Conservation (phyloP, 2,329 filamentous ascomycete species). For the Trichophyton rubrum region DNA sequence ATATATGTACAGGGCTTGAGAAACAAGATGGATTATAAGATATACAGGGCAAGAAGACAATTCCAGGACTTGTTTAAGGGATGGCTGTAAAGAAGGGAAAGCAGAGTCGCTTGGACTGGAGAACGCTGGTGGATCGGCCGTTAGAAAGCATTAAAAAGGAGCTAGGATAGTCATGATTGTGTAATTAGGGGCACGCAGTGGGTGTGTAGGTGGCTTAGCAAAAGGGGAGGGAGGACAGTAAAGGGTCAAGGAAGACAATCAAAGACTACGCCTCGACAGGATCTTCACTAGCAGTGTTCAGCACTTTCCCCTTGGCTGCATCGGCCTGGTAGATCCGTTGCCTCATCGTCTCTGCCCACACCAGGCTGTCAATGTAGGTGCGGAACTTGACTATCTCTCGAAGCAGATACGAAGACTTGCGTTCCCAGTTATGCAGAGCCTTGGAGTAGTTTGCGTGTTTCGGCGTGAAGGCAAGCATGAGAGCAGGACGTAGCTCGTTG, state of each 20-base stretch:
- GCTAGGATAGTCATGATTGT: neutral
- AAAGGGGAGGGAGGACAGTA: neutral
- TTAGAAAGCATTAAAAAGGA: neutral
- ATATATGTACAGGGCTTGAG: neutral
- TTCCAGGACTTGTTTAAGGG: neutral
- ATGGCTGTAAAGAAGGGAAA: neutral
- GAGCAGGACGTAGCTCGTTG: constrained; percentile 74
- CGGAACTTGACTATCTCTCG: constrained; percentile 93
- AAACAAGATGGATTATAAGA: neutral
- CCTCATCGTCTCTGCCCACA: constrained; percentile 56
- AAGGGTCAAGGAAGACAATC: neutral
- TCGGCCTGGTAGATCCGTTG: constrained; percentile 50
- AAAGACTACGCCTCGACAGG: neutral
- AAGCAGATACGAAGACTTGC: constrained; percentile 81
- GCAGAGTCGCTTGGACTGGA: neutral
- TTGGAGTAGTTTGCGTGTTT: constrained; percentile 66
- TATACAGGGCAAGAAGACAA: neutral
- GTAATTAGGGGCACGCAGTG: neutral
- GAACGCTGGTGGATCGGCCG: constrained; percentile 1
- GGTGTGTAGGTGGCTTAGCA: neutral
- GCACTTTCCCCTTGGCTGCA: constrained; percentile 8
- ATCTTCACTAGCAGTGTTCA: neutral
- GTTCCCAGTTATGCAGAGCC: constrained; percentile 94
- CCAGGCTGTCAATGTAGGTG: constrained; percentile 81
- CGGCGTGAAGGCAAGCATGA: constrained; percentile 80